Conservation (phyloP, 176 grass and related monocot species). For the Themeda triandra region DNA sequence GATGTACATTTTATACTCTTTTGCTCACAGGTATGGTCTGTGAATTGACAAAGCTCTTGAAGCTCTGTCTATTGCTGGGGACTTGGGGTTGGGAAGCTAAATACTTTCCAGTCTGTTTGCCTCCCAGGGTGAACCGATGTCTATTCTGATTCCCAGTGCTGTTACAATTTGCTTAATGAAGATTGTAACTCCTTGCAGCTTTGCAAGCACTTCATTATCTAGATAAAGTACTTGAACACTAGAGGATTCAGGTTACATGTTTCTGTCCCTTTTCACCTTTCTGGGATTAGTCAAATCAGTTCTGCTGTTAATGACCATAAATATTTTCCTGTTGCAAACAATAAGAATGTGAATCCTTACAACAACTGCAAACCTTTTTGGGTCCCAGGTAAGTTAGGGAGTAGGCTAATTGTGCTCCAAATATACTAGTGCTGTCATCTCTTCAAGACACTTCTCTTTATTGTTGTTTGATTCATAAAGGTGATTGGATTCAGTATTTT, state of each 20-base stretch:
- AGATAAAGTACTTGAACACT: neutral
- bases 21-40: neutral
- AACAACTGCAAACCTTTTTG: neutral
- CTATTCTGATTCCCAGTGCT: neutral
- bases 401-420: neutral
- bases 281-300: neutral
- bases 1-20: neutral
- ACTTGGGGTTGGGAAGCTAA: neutral
- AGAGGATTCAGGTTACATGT: neutral
- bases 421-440: neutral
- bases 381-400: neutral
- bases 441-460: neutral
- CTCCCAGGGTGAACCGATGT: neutral
- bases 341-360: neutral
- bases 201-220: neutral
- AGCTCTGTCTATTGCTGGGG: neutral
- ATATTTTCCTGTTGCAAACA: neutral
- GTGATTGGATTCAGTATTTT: neutral
- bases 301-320: neutral
- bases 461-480: neutral
- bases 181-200: neutral
- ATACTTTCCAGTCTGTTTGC: neutral
- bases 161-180: neutral
- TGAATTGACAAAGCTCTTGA: neutral
- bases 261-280: neutral